Base-by-base conservation (phyloP, 2,329 filamentous ascomycete species). In the Alternaria novae-zelandiae region DNA sequence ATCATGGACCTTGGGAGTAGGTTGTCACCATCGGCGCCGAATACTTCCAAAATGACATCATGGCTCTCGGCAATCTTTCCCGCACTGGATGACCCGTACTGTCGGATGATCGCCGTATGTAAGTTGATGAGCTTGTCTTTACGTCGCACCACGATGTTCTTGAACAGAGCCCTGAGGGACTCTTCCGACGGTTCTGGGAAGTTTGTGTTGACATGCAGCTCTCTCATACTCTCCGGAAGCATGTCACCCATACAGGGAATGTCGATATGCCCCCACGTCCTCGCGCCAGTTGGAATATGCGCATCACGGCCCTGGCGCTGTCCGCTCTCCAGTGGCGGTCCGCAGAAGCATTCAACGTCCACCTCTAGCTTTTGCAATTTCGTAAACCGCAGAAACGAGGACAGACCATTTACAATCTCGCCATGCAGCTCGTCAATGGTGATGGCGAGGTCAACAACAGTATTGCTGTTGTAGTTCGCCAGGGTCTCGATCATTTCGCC, bases 171-270 rank as follows among this genome's bases (percentile, higher is more conserved):
- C 17, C 46, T 56, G 5, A 79, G 58, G 0, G 74, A 68, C 3
- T 63, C 53, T 21, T 70, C 60, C 4, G 76, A 71, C 1, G 72
- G 72, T 2, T 69, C 5, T 1, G 73, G 75, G 21, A 63, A 73
- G 36, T 75, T 70, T 0, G 74, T 77, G 58, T 79, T 79, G 54
- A 78, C 68, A 7, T 77, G 67, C 5, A 77, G 57, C 44, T 75
- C 71, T n/a, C 62, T 58, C 30, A 79, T 72, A 47, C 67, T 73
- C 1, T 58, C 45, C 4, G 76, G 75, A 6, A 79, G 65, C 77
- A 79, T 79, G 43, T 73, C 72, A 1, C 74, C 77, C 57, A 79
- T 68, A 43, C 77, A 79, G 1, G 76, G 77, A 5, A 79, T 79
- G 25, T 79, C 77, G 30, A 66, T 46, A 23, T 74, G 59, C 3